Base-by-base conservation (phyloP, 2,329 filamentous ascomycete species). In the Zasmidium cellare region DNA sequence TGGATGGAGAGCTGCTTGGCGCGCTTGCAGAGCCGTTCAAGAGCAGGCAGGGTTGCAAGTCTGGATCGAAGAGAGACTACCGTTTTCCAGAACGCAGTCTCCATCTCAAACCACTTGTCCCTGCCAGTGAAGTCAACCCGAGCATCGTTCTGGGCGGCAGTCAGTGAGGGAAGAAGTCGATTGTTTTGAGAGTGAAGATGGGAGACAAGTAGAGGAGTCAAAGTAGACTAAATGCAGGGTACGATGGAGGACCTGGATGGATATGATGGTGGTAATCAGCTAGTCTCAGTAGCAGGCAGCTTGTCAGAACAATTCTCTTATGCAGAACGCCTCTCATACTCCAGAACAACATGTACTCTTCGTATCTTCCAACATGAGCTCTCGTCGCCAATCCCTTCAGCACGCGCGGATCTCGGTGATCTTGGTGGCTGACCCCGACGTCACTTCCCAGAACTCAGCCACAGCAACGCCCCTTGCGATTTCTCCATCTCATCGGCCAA, bases 121-220 rank as follows among this genome's bases (percentile, higher is more conserved):
- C 41, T 18, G 53, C 45, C 16, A 53, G 51, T n/a, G 56, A 46
- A 14, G 56, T 61, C 18, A 56, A 63, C 49, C 58, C 58, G 24
- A 55, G 51, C 16, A 50, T 63, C 25, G 61, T 63, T 31, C 56
- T 63, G 51, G 56, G 56, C n/a, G 58, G 55, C 11, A 31, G 46
- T n/a, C 35, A 41, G 35, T 41, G 18, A 23, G 35, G 35, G 7
- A 41, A 41, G 7, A n/a, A 41, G 35, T n/a, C n/a, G n/a, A n/a
- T n/a, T n/a, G n/a, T n/a, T n/a, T n/a, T n/a, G n/a, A n/a, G n/a
- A n/a, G n/a, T n/a, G n/a, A n/a, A n/a, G n/a, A n/a, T n/a, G n/a
- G n/a, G n/a, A n/a, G n/a, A n/a, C n/a, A 5, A 28, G 25, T 6
- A 28, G 25, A 28, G 25, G 25, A 28, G 25, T 28, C 11, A 5